These are phyloP conservation scores for Erythrobasidium yunnanense DNA, from an alignment of 768 basidiomycete genomes.

Conservation along the genomic window DNA sequence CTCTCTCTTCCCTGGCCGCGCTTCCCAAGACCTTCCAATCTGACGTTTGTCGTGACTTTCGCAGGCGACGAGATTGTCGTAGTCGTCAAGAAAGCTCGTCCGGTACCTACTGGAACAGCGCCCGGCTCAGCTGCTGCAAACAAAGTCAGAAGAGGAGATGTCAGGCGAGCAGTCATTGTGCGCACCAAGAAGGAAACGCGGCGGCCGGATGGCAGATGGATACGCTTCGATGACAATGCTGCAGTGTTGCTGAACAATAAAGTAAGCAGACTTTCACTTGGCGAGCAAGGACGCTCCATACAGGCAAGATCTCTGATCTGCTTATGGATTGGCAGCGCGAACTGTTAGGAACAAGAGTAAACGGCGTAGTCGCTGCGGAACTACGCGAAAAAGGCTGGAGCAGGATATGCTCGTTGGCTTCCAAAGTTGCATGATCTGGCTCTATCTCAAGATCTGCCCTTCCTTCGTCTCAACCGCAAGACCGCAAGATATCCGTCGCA, in stretches of 20 bases:
- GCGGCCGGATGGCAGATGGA: conserved; percentile 72
- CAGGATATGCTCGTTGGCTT: conserved; percentile 24
- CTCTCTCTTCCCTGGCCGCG: too few species aligned
- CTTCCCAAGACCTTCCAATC: not conserved
- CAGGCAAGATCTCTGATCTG: not conserved
- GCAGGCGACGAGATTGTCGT: conserved; percentile 87
- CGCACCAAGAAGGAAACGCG: conserved; percentile 76
- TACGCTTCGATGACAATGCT: conserved; percentile 94
- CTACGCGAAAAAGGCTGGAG: conserved; percentile 49
- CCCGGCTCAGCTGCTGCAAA: conserved; percentile 50
- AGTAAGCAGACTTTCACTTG: conserved; percentile 46
- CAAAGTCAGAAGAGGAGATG: conserved; percentile 84
- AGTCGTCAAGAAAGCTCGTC: conserved; percentile 82
- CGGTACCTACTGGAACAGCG: conserved; percentile 49
- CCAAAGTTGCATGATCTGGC: conserved; percentile 18
- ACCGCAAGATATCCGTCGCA: too few species aligned
- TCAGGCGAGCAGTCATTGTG: conserved; percentile 89
- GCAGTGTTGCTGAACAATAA: conserved; percentile 90
- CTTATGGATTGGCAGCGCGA: conserved; percentile 43
- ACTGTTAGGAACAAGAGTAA: conserved; percentile 88
- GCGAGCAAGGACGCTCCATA: not conserved
- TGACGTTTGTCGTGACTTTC: not conserved
- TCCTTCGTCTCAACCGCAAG: too few species aligned
- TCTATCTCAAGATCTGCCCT: not conserved
- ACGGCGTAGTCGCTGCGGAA: conserved; percentile 84